Evolutionary conservation across 2,329 filamentous ascomycete genomes (phyloP).

Genomic region (Colletotrichum abscissum): DNA sequence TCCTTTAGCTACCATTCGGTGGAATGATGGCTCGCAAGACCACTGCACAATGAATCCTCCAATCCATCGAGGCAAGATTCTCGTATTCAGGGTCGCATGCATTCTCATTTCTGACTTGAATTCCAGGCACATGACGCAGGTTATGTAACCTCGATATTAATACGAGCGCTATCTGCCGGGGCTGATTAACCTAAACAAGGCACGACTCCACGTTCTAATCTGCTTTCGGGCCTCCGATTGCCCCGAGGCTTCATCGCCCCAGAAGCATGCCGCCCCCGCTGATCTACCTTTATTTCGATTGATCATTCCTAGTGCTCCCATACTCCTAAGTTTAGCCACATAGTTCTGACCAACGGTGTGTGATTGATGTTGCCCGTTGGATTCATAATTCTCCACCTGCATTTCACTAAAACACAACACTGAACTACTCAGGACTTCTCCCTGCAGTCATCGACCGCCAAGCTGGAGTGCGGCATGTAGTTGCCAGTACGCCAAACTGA

Average conservation of each 20-base stretch:
- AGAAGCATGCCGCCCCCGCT: constrained; percentile 7
- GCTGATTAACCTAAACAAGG: constrained; percentile 18
- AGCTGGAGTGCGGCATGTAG: constrained; percentile 66
- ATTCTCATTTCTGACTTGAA: constrained; percentile 18
- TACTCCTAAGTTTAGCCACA: constrained; percentile 8
- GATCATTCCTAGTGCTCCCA: constrained; percentile 12
- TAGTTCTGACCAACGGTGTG: background rate
- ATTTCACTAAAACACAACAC: background rate
- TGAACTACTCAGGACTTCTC: constrained; percentile 40
- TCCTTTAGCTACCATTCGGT: background rate
- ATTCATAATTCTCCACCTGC: constrained; percentile 37
- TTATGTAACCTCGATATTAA: constrained; percentile 20
- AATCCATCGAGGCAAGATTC: background rate
- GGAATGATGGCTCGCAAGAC: constrained; percentile 6
- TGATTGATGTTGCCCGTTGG: background rate
- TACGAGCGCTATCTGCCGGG: constrained; percentile 19
- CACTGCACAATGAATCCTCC: background rate
- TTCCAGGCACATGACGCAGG: constrained; percentile 24
- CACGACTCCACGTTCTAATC: constrained; percentile 17
- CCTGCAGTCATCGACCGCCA: constrained; percentile 69
- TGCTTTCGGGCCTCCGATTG: constrained; percentile 9
- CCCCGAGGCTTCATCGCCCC: constrained; percentile 4
- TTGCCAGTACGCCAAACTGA: too few species aligned
- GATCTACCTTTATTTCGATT: constrained; percentile 16
- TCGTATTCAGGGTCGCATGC: constrained; percentile 33